Base-by-base conservation (phyloP, 768 basidiomycete genomes). In the Cyclocybe aegerita region DNA sequence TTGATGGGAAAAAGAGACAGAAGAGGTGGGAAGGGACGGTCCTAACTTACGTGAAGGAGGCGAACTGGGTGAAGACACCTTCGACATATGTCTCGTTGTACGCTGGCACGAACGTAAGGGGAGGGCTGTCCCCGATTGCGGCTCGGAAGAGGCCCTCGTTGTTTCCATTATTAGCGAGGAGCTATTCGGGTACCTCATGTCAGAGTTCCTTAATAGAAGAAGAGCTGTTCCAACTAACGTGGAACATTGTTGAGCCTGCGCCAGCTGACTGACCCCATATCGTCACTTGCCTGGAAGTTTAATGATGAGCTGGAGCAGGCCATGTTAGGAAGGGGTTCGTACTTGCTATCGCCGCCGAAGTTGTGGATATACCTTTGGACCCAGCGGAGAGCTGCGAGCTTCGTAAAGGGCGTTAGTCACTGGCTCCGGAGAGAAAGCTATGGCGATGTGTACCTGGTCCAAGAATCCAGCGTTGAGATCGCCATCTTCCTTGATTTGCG, bases 231-330 rank as follows among this genome's bases (percentile, higher is more conserved):
- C 4, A 39, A 43, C 63, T 54, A 55, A 66, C 73, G 40, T 75
- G 73, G 48, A 68, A 74, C 67, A 74, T 70, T 1, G 68, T 69
- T 4, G 73, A 72, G 5, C 68, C 73, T 48, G 73, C 73, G 7
- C 73, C 73, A 14, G 73, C 72, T 35, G 71, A 73, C 57, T 73
- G 58, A 9, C 73, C 73, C 71, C 71, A 75, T 9, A 75, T 73
- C 14, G 73, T 73, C 29, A 75, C 72, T 32, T 60, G 66, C 11
- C 73, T 73, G 35, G 9, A 14, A 33, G 30, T 41, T 37, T 10
- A 42, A 35, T 8, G 9, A 36, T 29, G 45, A 38, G 32, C 8
- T 29, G 15, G 17, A 23, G 10, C n/a, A 44, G 12, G 9, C 38
- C 35, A 15, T 29, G 16, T 31, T 3, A 32, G 38, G 17, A 23